phyloP scores from a whole-genome alignment of 345 rosid genomes.

The Gynandropsis gynandra region DNA sequence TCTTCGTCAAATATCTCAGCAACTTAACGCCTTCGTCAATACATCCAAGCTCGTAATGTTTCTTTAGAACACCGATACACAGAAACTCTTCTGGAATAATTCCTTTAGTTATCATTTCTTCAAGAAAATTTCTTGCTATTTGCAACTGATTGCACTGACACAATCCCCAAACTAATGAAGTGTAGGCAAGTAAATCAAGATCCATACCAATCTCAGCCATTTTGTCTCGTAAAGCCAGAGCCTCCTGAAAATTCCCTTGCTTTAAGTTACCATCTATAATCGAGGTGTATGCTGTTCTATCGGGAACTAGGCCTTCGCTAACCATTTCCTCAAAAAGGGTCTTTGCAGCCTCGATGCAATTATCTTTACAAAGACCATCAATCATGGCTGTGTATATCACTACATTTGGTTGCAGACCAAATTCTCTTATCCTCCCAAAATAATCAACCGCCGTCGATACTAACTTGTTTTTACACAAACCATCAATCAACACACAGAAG shows the following conservation, averaged over 20 bases:
- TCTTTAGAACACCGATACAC: slow-evolving; percentile 44
- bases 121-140: slow-evolving; percentile 42
- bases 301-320: slow-evolving; percentile 38
- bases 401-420: slow-evolving; percentile 48
- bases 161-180: slow-evolving; percentile 57
- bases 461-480: slow-evolving; percentile 56
- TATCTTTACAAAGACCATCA: slow-evolving; percentile 67
- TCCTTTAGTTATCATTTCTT: slow-evolving; percentile 55
- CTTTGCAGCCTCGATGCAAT: slow-evolving; percentile 44
- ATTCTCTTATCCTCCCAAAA: slow-evolving; percentile 38
- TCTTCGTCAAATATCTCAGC: slow-evolving; percentile 40
- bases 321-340: slow-evolving; percentile 43
- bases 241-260: slow-evolving; percentile 44
- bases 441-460: slow-evolving; percentile 48
- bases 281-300: slow-evolving; percentile 50
- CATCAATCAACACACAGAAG: slow-evolving; percentile 60
- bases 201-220: slow-evolving; percentile 54
- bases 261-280: slow-evolving; percentile 58
- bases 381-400: slow-evolving; percentile 57
- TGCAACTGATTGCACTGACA: slow-evolving; percentile 45
- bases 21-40: slow-evolving; percentile 42
- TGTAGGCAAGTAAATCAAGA: slow-evolving; percentile 63
- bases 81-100: slow-evolving; percentile 56
- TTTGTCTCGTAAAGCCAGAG: slow-evolving; percentile 36
- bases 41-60: slow-evolving; percentile 48